phyloP scores from a whole-genome alignment of 2,329 filamentous ascomycete genomes.

The Pestalotiopsis fici region DNA sequence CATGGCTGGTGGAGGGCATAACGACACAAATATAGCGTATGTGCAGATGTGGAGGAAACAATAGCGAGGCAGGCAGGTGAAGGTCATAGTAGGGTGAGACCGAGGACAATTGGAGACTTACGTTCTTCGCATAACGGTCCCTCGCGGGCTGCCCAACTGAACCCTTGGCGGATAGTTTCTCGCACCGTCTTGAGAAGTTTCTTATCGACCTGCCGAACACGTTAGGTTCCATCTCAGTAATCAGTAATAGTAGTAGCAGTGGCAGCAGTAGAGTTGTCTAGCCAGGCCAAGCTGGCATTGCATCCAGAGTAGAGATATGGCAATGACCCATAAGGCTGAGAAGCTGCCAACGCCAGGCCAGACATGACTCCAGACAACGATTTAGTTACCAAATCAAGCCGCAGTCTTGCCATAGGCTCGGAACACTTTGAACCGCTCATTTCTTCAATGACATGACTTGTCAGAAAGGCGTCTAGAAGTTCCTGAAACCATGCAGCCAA shows the following conservation, averaged over 20 bases:
- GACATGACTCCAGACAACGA: conserved; percentile 2
- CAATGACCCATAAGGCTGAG: conserved; percentile 4
- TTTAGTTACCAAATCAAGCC: conserved; percentile 10
- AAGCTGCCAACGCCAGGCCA: neutral
- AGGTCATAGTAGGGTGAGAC: neutral
- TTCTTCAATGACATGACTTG: neutral
- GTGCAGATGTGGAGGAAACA: neutral
- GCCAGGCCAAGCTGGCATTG: neutral
- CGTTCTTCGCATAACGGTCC: conserved; percentile 97
- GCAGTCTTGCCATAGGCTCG: conserved; percentile 6
- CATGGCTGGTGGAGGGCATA: neutral
- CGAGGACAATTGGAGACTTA: conserved; percentile 48
- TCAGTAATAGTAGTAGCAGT: too few relatives aligned
- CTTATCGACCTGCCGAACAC: conserved; percentile 72
- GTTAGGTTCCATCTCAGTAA: conserved; percentile 12
- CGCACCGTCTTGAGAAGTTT: conserved; percentile 84
- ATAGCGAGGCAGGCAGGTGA: neutral
- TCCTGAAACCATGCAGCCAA: conserved; percentile 2
- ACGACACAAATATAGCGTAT: neutral
- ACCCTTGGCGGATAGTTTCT: conserved; percentile 92
- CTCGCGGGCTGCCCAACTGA: conserved; percentile 94
- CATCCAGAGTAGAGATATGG: neutral
- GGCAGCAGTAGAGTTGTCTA: neutral
- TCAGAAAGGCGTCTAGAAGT: neutral
- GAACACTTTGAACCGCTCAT: neutral